Percentiles rank a stretch among this genome's conserved stretches.
Conservation (phyloP, 257 asterid genomes). For the Gentiana macrophylla region DNA sequence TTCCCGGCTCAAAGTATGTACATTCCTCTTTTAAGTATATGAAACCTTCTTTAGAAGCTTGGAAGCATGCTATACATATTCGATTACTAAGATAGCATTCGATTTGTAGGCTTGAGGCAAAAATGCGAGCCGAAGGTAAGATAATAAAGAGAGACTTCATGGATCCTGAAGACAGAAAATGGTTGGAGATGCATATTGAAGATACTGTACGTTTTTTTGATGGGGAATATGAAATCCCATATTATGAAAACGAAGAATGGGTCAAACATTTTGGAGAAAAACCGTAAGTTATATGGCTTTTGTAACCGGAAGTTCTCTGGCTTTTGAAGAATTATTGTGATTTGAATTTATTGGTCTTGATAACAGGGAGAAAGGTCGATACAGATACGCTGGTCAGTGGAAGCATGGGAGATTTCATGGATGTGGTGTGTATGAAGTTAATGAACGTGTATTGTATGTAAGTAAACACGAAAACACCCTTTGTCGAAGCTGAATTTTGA, state of each 20-base stretch:
- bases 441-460: constrained; percentile 68
- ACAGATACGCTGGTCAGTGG: constrained; percentile 95
- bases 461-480: constrained; percentile 12
- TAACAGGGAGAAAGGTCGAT: constrained; percentile 90
- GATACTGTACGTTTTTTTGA: constrained; percentile 52
- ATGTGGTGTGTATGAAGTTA: constrained; percentile 90
- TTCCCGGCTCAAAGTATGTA: constrained; percentile 89
- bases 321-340: neutral
- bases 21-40: constrained; percentile 6
- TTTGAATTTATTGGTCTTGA: constrained; percentile 5
- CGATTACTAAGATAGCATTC: constrained; percentile 11
- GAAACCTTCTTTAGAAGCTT: neutral
- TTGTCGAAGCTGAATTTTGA: too few relatives aligned
- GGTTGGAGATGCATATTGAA: constrained; percentile 97
- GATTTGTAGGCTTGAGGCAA: constrained; percentile 67
- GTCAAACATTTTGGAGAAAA: constrained; percentile 51
- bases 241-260: constrained; percentile 80
- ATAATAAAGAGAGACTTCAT: constrained; percentile 76
- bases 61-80: constrained; percentile 6
- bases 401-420: constrained; percentile 99
- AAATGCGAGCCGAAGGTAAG: constrained; percentile 88
- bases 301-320: neutral
- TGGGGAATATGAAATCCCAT: constrained; percentile 64
- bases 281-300: constrained; percentile 57
- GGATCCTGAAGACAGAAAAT: constrained; percentile 88